These are phyloP conservation scores for Lactifluus hygrophoroides DNA, from an alignment of 768 basidiomycete species.

Conservation along the genomic window DNA sequence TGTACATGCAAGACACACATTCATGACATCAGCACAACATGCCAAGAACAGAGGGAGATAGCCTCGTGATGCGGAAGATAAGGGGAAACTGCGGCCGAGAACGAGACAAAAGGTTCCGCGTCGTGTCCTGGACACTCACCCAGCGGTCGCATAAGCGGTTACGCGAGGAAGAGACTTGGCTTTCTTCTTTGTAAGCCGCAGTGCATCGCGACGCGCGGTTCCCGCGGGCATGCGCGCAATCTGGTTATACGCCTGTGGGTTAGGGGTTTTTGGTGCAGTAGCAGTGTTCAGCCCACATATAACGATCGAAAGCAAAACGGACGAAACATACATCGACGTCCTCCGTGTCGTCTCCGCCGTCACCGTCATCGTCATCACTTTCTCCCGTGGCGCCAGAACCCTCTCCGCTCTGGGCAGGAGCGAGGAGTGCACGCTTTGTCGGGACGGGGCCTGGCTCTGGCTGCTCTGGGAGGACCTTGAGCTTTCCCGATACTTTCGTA, in stretches of 20 bases:
- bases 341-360: constrained; percentile 50
- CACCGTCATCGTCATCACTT: constrained; percentile 45
- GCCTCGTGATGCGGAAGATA: not conserved
- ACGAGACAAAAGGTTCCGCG: not conserved
- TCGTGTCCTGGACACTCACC: constrained; percentile 38
- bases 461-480: constrained; percentile 83
- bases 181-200: constrained; percentile 88
- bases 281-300: not conserved
- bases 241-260: constrained; percentile 78
- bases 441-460: constrained; percentile 40
- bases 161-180: constrained; percentile 86
- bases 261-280: not conserved
- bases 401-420: constrained; percentile 24
- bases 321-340: constrained; percentile 48
- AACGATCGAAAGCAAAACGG: not conserved
- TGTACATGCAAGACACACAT: not conserved
- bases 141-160: constrained; percentile 93
- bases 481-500: constrained; percentile 75
- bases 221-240: constrained; percentile 91
- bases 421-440: constrained; percentile 19
- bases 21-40: not conserved
- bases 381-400: constrained; percentile 26
- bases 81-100: not conserved
- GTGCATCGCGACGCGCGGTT: constrained; percentile 84
- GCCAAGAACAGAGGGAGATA: not conserved